Evolutionary conservation across 176 grass and related monocot genomes (phyloP), one percentile per base, ranked within the genome.

Genomic region (Coix lacrymajobi): DNA sequence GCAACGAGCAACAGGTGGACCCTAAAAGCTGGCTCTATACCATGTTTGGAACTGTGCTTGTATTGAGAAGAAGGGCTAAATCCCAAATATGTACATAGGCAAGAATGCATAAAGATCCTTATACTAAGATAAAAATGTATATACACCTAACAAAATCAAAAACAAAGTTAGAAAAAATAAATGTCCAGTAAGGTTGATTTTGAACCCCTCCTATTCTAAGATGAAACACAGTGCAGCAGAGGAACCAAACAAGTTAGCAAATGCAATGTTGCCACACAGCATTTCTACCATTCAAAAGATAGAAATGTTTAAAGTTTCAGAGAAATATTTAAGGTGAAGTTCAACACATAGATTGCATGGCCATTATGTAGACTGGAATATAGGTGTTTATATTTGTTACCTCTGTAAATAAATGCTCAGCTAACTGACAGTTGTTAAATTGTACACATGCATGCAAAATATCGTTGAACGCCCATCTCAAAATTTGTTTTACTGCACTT

Each of bases 381-480:
- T 34, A 78, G 72, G 22, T 9, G 12, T 41, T 33, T 66, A 61
- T 69, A 83, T 39, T 73, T 13, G 20, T 72, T 90, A 98, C 96
- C 96, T 98, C 78, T 84, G 89, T 29, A 90, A 91, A 98, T 88
- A 98, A 89, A 25, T 93, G 73, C 52, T 92, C 87, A 83, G 90
- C 89, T 77, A 98, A 84, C 43, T 91, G 67, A 64, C 3, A 85
- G 32, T 91, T 90, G 8, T 76, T 65, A 51, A 57, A 45, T 38
- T 56, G 34, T 81, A 79, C 92, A 54, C 90, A 95, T 5, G 76
- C 82, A 90, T 90, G 85, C 74, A 98, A 72, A 12, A 93, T 79
- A 86, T 98, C 92, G 80, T 93, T 98, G 81, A 95, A 98, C 72
- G 96, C 82, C 79, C 90, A 93, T 80, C 85, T 86, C 79, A 98